These are phyloP conservation scores for Chamaecyparis obtusa DNA, from an alignment of 75 land plant genomes.

Conservation along the genomic window DNA sequence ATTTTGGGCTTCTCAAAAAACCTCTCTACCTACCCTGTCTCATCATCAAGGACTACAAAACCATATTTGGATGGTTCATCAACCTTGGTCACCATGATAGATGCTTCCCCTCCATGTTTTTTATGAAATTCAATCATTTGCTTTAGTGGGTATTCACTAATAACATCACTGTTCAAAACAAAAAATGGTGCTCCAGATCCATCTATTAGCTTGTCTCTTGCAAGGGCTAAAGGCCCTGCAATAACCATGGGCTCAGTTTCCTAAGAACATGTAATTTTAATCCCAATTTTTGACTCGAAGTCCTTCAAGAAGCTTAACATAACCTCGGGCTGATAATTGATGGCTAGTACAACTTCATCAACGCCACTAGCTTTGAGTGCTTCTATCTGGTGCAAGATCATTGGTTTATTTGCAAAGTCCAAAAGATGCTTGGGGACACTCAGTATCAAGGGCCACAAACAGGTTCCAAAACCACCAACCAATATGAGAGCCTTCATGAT, in stretches of 20 bases:
- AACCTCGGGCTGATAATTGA: conserved; percentile 96
- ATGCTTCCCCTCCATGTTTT: conserved; percentile 87
- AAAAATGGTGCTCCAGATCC: conserved; percentile 85
- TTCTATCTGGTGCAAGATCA: conserved; percentile 97
- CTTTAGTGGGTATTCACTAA: conserved; percentile 85
- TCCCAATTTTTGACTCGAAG: conserved; percentile 73
- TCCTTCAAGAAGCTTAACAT: conserved; percentile 92
- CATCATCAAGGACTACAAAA: conserved; percentile 81
- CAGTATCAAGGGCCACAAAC: conserved; percentile 86
- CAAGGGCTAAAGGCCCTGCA: conserved; percentile 93
- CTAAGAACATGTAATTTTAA: conserved; percentile 88
- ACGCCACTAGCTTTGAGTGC: conserved; percentile 90
- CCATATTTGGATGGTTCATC: conserved; percentile 96
- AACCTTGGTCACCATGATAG: conserved; percentile 98
- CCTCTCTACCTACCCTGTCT: conserved; percentile 67
- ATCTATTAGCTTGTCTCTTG: conserved; percentile 78
- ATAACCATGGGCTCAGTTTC: conserved; percentile 96
- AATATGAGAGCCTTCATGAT: conserved; percentile 95
- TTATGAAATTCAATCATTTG: conserved; percentile 89
- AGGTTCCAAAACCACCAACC: conserved; percentile 95
- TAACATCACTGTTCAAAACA: conserved; percentile 94
- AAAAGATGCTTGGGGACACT: conserved; percentile 94
- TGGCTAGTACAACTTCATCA: conserved; percentile 84
- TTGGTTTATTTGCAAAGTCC: conserved; percentile 95
- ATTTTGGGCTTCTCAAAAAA: conserved; percentile 85